Base-by-base conservation (phyloP, 148 eudicot genomes). In the Rhododendron ovatum region DNA sequence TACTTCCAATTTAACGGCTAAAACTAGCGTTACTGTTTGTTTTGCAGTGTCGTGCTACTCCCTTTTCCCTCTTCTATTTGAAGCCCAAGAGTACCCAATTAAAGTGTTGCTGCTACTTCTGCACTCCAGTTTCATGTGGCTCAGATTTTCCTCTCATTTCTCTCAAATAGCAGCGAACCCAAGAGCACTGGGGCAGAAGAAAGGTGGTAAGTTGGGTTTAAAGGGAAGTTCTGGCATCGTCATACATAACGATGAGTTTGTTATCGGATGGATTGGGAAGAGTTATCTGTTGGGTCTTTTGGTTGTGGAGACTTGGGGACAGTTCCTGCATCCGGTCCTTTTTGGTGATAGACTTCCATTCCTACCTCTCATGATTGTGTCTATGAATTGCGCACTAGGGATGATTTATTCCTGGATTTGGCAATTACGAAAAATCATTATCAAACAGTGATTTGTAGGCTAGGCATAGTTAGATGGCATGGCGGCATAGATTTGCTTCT, bases 11-110 rank as follows among this genome's bases (percentile, higher is more conserved):
- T 83, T 35, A 35, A 41, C 7, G 15, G 51, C 67, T 84, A 80
- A 90, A 51, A n/a, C 33, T 26, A 20, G 39, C 63, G 53, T 78
- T n/a, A 65, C 45, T 74, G 11, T 71, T 28, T 39, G 65, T 41
- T 85, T 18, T 92, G 92, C 98, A 98, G 98, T 95, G 80, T 91
- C 96, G 0, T 91, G 91, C 90, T 98, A 98, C 91, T 94, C 99
- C 15, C 96, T 98, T 73, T 95, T 98, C 92, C 99, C 99, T 13
- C 98, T 98, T 86, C 91, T 98, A 74, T 95, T 84, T 76, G 98
- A 98, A 91, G 89, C 95, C 82, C 94, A 91, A 92, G 99, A 98
- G 87, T 98, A 95, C 89, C 98, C 96, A 13, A 91, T 98, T 37
- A 98, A 95, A 88, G 94, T 95, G 83, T 61, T 89, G 33, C 41